A percentile compares a stretch with the other conserved stretches of the same genome.
Conservation (phyloP, 352 stramenopile genomes). For the Plasmopara viticola region DNA sequence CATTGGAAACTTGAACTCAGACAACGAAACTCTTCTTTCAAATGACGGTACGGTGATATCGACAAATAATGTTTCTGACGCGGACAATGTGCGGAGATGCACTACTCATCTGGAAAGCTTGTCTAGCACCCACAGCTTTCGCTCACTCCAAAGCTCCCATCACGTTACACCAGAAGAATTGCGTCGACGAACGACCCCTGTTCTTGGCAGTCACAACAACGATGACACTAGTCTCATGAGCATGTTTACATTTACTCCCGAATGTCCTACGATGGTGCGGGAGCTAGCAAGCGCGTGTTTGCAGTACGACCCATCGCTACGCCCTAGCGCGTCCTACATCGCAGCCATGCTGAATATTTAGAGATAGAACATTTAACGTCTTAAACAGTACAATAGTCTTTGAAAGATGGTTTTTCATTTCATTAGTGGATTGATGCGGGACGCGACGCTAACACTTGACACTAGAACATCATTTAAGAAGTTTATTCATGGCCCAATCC, state of each 20-base stretch:
- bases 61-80: conserved; percentile 10
- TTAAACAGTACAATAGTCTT: conserved; percentile 25
- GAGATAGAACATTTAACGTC: conserved; percentile 10
- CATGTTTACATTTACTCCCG: conserved; percentile 65
- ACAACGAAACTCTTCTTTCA: conserved; percentile 30
- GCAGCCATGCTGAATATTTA: conserved; percentile 61
- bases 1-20: conserved; percentile 16
- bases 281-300: conserved; percentile 61
- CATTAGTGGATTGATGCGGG: too few species aligned
- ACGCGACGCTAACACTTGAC: not conserved
- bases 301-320: conserved; percentile 61
- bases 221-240: conserved; percentile 38
- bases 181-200: conserved; percentile 25
- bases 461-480: not conserved
- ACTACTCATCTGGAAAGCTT: conserved; percentile 27
- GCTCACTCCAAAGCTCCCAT: conserved; percentile 17
- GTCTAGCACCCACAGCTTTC: conserved; percentile 14
- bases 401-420: conserved; percentile 1
- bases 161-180: conserved; percentile 23
- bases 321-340: conserved; percentile 67
- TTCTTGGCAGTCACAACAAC: conserved; percentile 19
- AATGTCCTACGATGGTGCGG: conserved; percentile 47
- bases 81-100: conserved; percentile 20
- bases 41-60: conserved; percentile 27
- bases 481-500: not conserved